phyloP scores from a whole-genome alignment of 352 stramenopile species.

The Phytophthora lateralis region DNA sequence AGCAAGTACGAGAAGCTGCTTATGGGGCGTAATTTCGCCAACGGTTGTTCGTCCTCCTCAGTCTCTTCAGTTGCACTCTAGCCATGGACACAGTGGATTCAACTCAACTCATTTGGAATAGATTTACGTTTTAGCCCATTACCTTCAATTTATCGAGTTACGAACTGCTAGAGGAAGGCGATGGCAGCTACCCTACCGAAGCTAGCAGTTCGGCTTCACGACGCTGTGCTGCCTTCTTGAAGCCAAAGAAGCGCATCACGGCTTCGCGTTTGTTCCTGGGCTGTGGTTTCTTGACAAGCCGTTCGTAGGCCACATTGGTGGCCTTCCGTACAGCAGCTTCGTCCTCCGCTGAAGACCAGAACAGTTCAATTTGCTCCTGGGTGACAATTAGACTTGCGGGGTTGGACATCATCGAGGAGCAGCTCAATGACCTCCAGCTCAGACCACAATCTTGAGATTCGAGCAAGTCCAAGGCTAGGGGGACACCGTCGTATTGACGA shows the following conservation, averaged over 20 bases:
- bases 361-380: slow-evolving; percentile 28
- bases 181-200: slow-evolving; percentile 12
- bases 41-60: slow-evolving; percentile 27
- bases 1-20: slow-evolving; percentile 52
- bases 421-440: slow-evolving; percentile 30
- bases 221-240: slow-evolving; percentile 15
- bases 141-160: neutral
- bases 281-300: slow-evolving; percentile 32
- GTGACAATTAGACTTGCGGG: slow-evolving; percentile 24
- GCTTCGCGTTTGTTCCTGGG: slow-evolving; percentile 24
- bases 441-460: slow-evolving; percentile 12
- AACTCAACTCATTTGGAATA: slow-evolving; percentile 5
- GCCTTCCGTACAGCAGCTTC: slow-evolving; percentile 23
- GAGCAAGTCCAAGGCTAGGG: slow-evolving; percentile 16
- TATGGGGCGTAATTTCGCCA: slow-evolving; percentile 28
- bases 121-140: slow-evolving; percentile 1
- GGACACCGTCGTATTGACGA: slow-evolving; percentile 21
- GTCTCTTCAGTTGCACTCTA: slow-evolving; percentile 33
- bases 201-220: slow-evolving; percentile 14
- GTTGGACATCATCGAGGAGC: slow-evolving; percentile 25
- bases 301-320: slow-evolving; percentile 31
- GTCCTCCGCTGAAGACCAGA: slow-evolving; percentile 27
- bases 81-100: neutral
- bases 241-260: slow-evolving; percentile 30
- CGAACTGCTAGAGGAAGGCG: neutral